These are phyloP conservation scores for Thraustochytrium striatum DNA, from an alignment of 352 stramenopile genomes.

Conservation along the genomic window DNA sequence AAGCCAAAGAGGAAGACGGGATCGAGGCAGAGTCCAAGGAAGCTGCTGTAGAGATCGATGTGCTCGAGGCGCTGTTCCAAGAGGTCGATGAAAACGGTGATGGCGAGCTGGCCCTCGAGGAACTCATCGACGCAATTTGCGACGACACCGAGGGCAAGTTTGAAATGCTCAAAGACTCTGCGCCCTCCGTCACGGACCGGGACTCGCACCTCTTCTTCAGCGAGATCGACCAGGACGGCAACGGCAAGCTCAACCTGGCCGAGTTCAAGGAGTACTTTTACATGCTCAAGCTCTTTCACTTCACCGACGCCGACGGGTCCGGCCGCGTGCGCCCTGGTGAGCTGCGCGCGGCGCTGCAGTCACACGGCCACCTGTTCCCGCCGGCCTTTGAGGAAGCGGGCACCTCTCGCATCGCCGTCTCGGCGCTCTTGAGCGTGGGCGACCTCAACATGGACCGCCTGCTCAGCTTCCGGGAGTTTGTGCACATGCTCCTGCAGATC, in stretches of 20 bases:
- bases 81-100: conserved; percentile 2
- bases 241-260: not conserved
- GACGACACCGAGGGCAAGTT: not conserved
- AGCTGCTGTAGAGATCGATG: not conserved
- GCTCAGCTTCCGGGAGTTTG: conserved; percentile 13
- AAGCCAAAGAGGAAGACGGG: not conserved
- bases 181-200: not conserved
- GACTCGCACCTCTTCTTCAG: not conserved
- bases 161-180: not conserved
- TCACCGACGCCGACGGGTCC: conserved; percentile 9
- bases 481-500: not conserved
- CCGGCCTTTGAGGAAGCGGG: not conserved
- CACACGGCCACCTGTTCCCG: conserved; percentile 3
- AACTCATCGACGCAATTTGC: conserved; percentile 5
- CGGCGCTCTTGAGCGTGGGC: not conserved
- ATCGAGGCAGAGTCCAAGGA: not conserved
- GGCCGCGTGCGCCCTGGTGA: conserved; percentile 5
- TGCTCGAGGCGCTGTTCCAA: not conserved
- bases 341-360: not conserved
- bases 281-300: conserved; percentile 22
- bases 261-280: conserved; percentile 46
- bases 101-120: not conserved
- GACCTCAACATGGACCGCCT: conserved; percentile 19
- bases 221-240: conserved; percentile 9
- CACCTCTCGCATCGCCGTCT: conserved; percentile 35